Evolutionary conservation across 148 eudicot genomes (phyloP).

Genomic region (Suaeda aralocaspica): DNA sequence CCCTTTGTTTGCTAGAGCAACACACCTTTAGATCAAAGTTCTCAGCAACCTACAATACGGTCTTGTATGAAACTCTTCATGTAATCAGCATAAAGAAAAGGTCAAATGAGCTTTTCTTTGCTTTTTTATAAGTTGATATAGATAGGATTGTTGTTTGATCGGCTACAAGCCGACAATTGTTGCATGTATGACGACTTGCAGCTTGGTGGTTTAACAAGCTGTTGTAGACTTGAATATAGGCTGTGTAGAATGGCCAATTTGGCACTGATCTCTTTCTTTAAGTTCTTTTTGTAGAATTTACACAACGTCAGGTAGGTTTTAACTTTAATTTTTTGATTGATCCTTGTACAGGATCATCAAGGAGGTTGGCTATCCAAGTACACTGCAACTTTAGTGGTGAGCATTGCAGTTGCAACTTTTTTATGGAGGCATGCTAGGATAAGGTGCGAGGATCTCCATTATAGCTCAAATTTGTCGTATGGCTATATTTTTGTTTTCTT

Average conservation of each 20-base stretch:
- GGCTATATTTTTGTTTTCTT: not conserved
- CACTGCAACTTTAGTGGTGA: constrained; percentile 44
- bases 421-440: constrained; percentile 41
- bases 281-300: constrained; percentile 1
- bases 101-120: not conserved
- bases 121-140: too few relatives aligned
- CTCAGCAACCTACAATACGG: not conserved
- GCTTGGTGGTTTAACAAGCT: too few relatives aligned
- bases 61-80: not conserved
- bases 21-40: too few relatives aligned
- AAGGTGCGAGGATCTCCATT: constrained; percentile 27
- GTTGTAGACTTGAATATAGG: too few relatives aligned
- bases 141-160: too few relatives aligned
- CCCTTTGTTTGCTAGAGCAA: too few relatives aligned
- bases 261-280: not conserved
- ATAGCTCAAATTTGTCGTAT: constrained; percentile 1
- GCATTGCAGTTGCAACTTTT: constrained; percentile 45
- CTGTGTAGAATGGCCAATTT: too few relatives aligned
- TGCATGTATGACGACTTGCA: too few relatives aligned
- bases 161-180: too few relatives aligned
- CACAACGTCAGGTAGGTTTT: too few relatives aligned
- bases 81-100: not conserved
- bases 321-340: constrained; percentile 11
- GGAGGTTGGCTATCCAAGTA: constrained; percentile 42
- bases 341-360: constrained; percentile 32